Percentiles rank a stretch among this genome's conserved stretches.
Conservation (phyloP, 805 yeast genomes). For the Yarrowia sp. region DNA sequence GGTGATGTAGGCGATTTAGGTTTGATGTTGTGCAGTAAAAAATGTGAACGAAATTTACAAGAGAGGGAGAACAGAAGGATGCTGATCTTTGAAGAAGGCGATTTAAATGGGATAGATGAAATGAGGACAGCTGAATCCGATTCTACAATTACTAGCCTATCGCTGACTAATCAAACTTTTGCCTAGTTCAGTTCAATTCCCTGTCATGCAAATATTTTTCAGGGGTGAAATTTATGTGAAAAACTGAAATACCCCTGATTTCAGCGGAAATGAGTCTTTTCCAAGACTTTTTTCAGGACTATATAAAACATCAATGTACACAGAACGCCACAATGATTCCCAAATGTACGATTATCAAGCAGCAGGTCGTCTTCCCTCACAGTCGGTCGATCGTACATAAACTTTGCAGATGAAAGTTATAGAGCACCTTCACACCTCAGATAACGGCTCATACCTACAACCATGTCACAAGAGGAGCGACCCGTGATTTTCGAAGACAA, state of each 20-base stretch:
- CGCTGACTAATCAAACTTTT: background rate
- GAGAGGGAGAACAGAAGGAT: background rate
- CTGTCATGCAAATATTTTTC: background rate
- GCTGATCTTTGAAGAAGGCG: too few relatives aligned
- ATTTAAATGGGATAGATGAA: too few relatives aligned
- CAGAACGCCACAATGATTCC: too few relatives aligned
- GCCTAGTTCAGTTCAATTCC: slow-evolving; percentile 6
- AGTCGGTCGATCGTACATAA: slow-evolving; percentile 6
- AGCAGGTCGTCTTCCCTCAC: background rate
- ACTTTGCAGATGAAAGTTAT: slow-evolving; percentile 18
- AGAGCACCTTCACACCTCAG: background rate
- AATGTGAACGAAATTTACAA: background rate
- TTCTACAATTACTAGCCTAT: too few relatives aligned
- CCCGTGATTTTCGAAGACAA: slow-evolving; percentile 22
- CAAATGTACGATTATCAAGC: too few relatives aligned
- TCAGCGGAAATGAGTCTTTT: too few relatives aligned
- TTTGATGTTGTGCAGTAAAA: slow-evolving; percentile 13
- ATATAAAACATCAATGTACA: too few relatives aligned
- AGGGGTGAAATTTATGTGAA: background rate
- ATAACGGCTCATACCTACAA: background rate
- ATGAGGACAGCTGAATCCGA: too few relatives aligned
- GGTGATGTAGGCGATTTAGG: slow-evolving; percentile 8
- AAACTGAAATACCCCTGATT: background rate
- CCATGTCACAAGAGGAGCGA: slow-evolving; percentile 15
- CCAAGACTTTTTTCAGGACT: too few relatives aligned